A percentile compares a stretch with the other conserved stretches of the same genome.
phyloP scores from a whole-genome alignment of 148 eudicot species.

The Euryodendron excelsum region DNA sequence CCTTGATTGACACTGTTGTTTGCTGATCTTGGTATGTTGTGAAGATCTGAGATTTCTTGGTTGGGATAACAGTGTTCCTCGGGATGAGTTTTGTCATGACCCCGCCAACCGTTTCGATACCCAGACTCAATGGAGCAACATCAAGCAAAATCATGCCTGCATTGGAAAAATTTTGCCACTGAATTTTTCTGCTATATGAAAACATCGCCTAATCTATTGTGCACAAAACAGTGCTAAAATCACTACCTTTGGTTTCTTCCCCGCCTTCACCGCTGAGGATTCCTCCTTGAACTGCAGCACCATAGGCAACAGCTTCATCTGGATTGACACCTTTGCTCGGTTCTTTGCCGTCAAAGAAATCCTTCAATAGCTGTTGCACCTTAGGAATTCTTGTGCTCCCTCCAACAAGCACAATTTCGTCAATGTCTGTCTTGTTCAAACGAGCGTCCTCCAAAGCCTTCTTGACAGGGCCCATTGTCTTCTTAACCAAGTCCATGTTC shows the following conservation, averaged over 20 bases:
- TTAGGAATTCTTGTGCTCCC: conserved; percentile 59
- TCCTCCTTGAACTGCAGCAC: conserved; percentile 57
- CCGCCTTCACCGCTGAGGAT: conserved; percentile 52
- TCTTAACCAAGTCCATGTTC: conserved; percentile 52
- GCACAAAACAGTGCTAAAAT: not conserved
- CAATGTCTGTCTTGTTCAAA: conserved; percentile 38
- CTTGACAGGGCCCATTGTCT: conserved; percentile 48
- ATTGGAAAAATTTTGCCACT: not conserved
- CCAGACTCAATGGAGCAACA: conserved; percentile 61
- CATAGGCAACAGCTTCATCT: conserved; percentile 56
- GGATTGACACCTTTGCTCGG: conserved; percentile 51
- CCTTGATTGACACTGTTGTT: conserved; percentile 44
- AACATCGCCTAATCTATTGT: not conserved
- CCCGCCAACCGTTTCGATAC: conserved; percentile 63
- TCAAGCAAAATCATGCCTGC: conserved; percentile 50
- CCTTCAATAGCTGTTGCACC: conserved; percentile 51
- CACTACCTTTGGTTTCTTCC: conserved; percentile 37
- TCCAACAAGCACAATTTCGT: conserved; percentile 53
- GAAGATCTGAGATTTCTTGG: conserved; percentile 57
- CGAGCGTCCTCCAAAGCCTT: conserved; percentile 46
- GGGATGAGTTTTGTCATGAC: conserved; percentile 72
- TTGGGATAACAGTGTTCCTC: conserved; percentile 53
- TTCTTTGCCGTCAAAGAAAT: conserved; percentile 48
- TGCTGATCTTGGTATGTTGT: conserved; percentile 60
- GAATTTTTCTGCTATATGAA: not conserved